Percentiles rank a stretch among this genome's conserved stretches.
phyloP scores from a whole-genome alignment of 2,329 filamentous ascomycete genomes.

The Penicillium sp. region DNA sequence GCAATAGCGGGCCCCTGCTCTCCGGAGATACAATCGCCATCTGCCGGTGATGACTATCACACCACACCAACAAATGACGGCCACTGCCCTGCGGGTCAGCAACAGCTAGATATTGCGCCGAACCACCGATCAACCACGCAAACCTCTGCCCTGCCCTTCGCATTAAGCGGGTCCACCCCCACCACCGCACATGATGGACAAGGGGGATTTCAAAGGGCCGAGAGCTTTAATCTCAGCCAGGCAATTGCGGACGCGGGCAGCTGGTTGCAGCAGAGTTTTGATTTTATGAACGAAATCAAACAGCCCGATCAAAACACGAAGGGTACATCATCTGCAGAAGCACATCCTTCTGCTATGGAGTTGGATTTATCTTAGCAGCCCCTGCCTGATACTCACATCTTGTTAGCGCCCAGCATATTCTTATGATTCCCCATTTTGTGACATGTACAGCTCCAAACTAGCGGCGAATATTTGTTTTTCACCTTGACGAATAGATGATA shows the following conservation, averaged over 20 bases:
- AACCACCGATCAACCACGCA: constrained; percentile 12
- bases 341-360: constrained; percentile 12
- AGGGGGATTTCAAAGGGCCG: constrained; percentile 30
- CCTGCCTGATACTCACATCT: neutral
- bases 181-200: constrained; percentile 42
- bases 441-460: neutral
- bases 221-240: constrained; percentile 49
- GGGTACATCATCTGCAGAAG: constrained; percentile 17
- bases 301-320: constrained; percentile 16
- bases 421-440: constrained; percentile 4
- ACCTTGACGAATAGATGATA: constrained; percentile 1
- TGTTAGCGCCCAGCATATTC: neutral
- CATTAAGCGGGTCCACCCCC: constrained; percentile 37
- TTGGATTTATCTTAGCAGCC: constrained; percentile 18
- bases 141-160: constrained; percentile 33
- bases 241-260: constrained; percentile 52
- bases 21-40: neutral
- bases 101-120: neutral
- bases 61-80: constrained; percentile 7
- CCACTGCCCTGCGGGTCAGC: neutral
- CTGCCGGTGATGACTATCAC: constrained; percentile 7
- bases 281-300: constrained; percentile 42
- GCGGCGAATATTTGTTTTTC: neutral
- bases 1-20: neutral
- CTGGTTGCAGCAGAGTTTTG: constrained; percentile 50